Evolutionary conservation across 495 filamentous ascomycete genomes (phyloP), one percentile per base, ranked within the genome.

Genomic region (Xylona heveae): DNA sequence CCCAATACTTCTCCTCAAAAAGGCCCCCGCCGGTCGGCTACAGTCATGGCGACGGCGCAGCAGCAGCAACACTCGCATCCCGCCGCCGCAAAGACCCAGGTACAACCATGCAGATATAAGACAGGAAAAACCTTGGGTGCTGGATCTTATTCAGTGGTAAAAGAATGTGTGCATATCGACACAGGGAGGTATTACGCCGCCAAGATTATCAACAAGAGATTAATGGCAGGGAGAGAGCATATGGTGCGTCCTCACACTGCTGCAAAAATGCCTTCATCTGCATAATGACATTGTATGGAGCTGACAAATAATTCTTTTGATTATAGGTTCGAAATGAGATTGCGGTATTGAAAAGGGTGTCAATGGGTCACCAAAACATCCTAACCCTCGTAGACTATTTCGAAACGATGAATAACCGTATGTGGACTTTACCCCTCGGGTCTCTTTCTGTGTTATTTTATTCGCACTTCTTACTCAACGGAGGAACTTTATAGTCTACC

Each of bases 161-260:
- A 95, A 53, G 88, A 97, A 56, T 97, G 88, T 51, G 83, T 97
- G 13, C 90, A 95, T 52, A 94, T 95, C 44, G 88, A 95, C 41
- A 95, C 90, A 1, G 90, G 85, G 29, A 67, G 83, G 34, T 95
- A 93, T 58, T 97, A 95, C 72, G 88, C 88, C 10, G 88, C 90
- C 23, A 97, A 97, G 55, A 90, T 97, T 14, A 97, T 97, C 56
- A 97, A 95, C 53, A 97, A 97, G 66, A 66, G 88, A 20, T 57
- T 97, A 44, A 97, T 97, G 88, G 78, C 81, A 19, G 88, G 88
- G 30, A 68, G 90, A 37, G 88, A 97, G 55, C 88, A 95, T 51
- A 97, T 97, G 88, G 88, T 94, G 59, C 21, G 55, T 46, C n/a
- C n/a, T n/a, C n/a, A n/a, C n/a, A n/a, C n/a, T n/a, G n/a, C n/a